Conservation (phyloP, 345 rosid genomes). For the Hibiscus trionum region DNA sequence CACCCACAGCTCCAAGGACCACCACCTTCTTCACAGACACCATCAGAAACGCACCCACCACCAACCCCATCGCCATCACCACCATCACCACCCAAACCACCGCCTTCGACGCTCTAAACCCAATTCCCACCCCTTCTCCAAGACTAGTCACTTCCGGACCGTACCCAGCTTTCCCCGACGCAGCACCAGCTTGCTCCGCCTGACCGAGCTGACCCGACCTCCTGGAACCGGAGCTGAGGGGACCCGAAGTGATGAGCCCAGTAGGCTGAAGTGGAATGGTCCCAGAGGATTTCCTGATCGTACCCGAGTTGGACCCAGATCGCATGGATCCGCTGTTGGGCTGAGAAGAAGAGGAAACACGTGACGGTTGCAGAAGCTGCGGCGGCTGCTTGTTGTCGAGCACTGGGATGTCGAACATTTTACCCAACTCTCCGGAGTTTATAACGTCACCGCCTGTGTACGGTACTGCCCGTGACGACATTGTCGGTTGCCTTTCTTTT, state of each 20-base stretch:
- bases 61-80: conserved; percentile 48
- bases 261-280: conserved; percentile 73
- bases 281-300: conserved; percentile 60
- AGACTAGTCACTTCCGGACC: conserved; percentile 78
- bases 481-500: conserved; percentile 68
- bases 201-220: conserved; percentile 67
- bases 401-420: conserved; percentile 83
- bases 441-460: conserved; percentile 89
- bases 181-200: conserved; percentile 21
- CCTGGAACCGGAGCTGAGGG: conserved; percentile 40
- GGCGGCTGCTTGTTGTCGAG: conserved; percentile 25
- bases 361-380: conserved; percentile 29
- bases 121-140: conserved; percentile 53
- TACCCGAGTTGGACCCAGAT: conserved; percentile 70
- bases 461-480: conserved; percentile 66
- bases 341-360: conserved; percentile 49
- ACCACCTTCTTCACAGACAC: conserved; percentile 75
- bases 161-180: conserved; percentile 44
- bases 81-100: conserved; percentile 63
- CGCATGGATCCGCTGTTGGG: conserved; percentile 73
- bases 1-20: conserved; percentile 60
- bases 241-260: conserved; percentile 81
- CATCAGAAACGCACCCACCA: conserved; percentile 60
- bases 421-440: conserved; percentile 86
- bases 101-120: conserved; percentile 69